Evolutionary conservation across 2,329 filamentous ascomycete genomes (phyloP).

Genomic region (Tolypocladium inflatum): DNA sequence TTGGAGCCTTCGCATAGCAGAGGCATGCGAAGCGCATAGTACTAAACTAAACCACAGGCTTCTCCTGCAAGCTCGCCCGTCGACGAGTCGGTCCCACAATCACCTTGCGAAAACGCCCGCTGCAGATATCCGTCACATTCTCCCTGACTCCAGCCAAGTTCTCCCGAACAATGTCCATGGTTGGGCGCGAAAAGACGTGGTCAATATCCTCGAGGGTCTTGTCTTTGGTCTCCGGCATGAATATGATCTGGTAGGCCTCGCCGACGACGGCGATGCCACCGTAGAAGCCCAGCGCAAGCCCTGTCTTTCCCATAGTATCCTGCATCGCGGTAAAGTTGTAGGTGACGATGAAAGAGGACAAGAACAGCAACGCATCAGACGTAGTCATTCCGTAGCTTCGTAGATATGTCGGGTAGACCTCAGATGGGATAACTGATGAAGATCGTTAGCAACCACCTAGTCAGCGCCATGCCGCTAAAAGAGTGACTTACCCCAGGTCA

Average conservation of each 20-base stretch:
- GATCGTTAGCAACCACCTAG: background rate
- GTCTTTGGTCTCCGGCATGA: slow-evolving; percentile 70
- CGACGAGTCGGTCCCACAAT: slow-evolving; percentile 11
- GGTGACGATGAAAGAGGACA: slow-evolving; percentile 63
- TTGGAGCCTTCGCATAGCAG: background rate
- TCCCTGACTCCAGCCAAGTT: slow-evolving; percentile 34
- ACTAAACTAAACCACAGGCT: background rate
- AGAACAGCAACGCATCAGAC: slow-evolving; percentile 58
- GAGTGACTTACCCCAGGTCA: slow-evolving; percentile 41
- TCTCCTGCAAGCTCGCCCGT: slow-evolving; percentile 5
- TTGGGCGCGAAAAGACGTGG: slow-evolving; percentile 54
- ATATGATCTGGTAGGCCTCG: slow-evolving; percentile 63
- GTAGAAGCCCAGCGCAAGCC: slow-evolving; percentile 61
- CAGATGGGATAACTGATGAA: slow-evolving; percentile 45
- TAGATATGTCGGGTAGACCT: slow-evolving; percentile 65
- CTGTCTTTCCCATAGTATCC: slow-evolving; percentile 54
- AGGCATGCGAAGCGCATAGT: background rate
- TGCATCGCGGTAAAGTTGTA: slow-evolving; percentile 70
- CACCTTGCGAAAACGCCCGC: slow-evolving; percentile 12
- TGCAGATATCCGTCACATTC: slow-evolving; percentile 14
- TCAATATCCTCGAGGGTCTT: slow-evolving; percentile 63
- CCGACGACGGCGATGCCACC: slow-evolving; percentile 62
- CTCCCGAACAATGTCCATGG: slow-evolving; percentile 49
- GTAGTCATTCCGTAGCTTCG: slow-evolving; percentile 66
- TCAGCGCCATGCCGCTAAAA: background rate